Conservation (phyloP, 768 basidiomycete species). For the Russula griseocarnosa region DNA sequence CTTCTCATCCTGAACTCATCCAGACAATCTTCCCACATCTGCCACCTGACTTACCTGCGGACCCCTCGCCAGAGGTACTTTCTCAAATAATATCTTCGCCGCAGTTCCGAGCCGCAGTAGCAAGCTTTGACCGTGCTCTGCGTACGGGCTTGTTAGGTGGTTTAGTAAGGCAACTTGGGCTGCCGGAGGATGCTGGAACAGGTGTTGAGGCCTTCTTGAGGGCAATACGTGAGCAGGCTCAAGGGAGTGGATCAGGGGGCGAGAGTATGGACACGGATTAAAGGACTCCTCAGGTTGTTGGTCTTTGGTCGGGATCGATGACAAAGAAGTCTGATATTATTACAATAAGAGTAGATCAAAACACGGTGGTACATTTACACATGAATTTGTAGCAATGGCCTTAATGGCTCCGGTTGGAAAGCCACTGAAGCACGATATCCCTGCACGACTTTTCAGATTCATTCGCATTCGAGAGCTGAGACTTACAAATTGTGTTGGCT, state of each 20-base stretch:
- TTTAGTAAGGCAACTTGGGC: slow-evolving; percentile 71
- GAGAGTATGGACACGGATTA: slow-evolving; percentile 83
- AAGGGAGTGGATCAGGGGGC: slow-evolving; percentile 42
- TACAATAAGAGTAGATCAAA: slow-evolving; percentile 9
- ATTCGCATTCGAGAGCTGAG: background rate
- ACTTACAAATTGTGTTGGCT: slow-evolving; percentile 87
- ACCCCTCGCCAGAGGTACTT: slow-evolving; percentile 65
- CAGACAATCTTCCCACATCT: slow-evolving; percentile 74
- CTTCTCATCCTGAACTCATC: slow-evolving; percentile 63
- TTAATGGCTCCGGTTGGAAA: slow-evolving; percentile 70
- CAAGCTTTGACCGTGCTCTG: slow-evolving; percentile 79
- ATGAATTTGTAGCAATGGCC: background rate
- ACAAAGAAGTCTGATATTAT: slow-evolving; percentile 10
- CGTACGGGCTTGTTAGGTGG: slow-evolving; percentile 73
- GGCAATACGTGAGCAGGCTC: slow-evolving; percentile 73
- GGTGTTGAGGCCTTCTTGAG: slow-evolving; percentile 76
- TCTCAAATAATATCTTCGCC: slow-evolving; percentile 76
- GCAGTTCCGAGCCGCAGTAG: slow-evolving; percentile 76
- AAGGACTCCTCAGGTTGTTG: slow-evolving; percentile 17
- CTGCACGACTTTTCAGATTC: slow-evolving; percentile 36
- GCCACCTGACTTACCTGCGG: slow-evolving; percentile 68
- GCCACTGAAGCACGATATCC: slow-evolving; percentile 87
- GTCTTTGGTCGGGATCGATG: slow-evolving; percentile 9
- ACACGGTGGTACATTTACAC: slow-evolving; percentile 2
- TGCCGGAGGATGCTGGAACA: slow-evolving; percentile 80